These are phyloP conservation scores for Mycocentrospora acerina DNA, from an alignment of 2,329 filamentous ascomycete genomes.

Conservation along the genomic window DNA sequence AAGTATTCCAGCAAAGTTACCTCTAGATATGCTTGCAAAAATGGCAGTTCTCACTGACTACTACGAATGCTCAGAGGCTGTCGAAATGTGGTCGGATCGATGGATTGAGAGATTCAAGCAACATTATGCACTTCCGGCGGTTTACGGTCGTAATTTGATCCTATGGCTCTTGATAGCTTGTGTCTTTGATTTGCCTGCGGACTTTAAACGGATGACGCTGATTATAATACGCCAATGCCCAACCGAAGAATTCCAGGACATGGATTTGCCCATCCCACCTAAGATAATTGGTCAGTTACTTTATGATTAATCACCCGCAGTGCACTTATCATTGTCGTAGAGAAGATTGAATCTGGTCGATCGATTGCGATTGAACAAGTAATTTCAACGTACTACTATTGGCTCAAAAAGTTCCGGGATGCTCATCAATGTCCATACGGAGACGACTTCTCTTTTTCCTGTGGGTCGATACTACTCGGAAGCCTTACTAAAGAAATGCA, in stretches of 20 bases:
- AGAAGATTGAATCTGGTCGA: too few species aligned
- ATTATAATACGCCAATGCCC: too few species aligned
- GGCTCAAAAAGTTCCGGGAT: conserved; percentile 7
- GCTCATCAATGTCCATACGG: neutral
- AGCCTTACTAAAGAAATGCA: neutral
- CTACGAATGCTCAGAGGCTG: conserved; percentile 46
- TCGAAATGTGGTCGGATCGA: conserved; percentile 49
- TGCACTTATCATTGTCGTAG: too few species aligned
- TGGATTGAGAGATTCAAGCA: conserved; percentile 11
- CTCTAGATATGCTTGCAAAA: conserved; percentile 47
- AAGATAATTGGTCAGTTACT: too few species aligned
- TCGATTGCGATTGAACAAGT: conserved; percentile 6
- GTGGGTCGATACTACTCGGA: neutral
- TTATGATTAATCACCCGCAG: too few species aligned
- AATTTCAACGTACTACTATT: conserved; percentile 3
- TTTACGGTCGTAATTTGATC: conserved; percentile 15
- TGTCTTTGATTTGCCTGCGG: conserved; percentile 10
- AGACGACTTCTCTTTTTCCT: neutral
- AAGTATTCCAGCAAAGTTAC: conserved; percentile 43
- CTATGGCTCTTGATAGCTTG: conserved; percentile 26
- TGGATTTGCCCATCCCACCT: too few species aligned
- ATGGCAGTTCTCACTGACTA: conserved; percentile 49
- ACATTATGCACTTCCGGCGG: conserved; percentile 5
- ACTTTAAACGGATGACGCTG: conserved; percentile 10
- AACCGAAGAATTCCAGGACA: too few species aligned